A percentile compares a stretch with the other conserved stretches of the same genome.
Conservation (phyloP, 2,329 filamentous ascomycete genomes). For the Leptographium radiaticola region DNA sequence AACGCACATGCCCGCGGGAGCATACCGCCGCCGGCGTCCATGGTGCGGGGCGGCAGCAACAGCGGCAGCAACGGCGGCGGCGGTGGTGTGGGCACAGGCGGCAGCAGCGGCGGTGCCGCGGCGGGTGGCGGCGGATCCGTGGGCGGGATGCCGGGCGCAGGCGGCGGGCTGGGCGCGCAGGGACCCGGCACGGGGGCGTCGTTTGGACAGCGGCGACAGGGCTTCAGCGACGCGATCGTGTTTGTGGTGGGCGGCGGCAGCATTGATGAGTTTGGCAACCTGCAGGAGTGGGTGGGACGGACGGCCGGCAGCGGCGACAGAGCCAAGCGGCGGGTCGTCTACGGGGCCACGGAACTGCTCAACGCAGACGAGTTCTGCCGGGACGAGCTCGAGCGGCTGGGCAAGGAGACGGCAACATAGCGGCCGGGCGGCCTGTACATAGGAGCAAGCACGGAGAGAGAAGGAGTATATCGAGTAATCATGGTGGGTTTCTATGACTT, state of each 20-base stretch:
- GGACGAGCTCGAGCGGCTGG: conserved; percentile 50
- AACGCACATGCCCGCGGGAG: conserved; percentile 87
- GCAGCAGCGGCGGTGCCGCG: conserved; percentile 20
- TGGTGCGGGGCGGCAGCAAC: conserved; percentile 22
- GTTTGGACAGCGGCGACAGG: conserved; percentile 82
- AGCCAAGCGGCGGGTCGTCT: conserved; percentile 70
- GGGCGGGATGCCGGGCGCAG: conserved; percentile 25
- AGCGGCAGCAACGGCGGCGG: conserved; percentile 21
- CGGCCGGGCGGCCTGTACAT: background rate
- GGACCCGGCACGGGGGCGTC: conserved; percentile 59
- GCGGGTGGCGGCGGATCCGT: conserved; percentile 24
- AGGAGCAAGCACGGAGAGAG: background rate
- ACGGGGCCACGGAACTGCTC: conserved; percentile 79
- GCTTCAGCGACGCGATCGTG: conserved; percentile 82
- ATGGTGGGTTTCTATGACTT: too few species aligned
- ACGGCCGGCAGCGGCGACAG: conserved; percentile 47
- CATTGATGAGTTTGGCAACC: conserved; percentile 97
- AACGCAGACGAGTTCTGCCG: conserved; percentile 55
- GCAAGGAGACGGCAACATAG: conserved; percentile 34
- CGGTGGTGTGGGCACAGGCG: conserved; percentile 9
- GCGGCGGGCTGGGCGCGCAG: conserved; percentile 30
- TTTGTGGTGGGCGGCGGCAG: conserved; percentile 92
- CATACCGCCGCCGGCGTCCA: conserved; percentile 65
- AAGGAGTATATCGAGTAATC: background rate
- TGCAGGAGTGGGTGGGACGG: conserved; percentile 88